phyloP scores from a whole-genome alignment of 2,329 filamentous ascomycete species.

The Lasiodiplodia gonubiensis region DNA sequence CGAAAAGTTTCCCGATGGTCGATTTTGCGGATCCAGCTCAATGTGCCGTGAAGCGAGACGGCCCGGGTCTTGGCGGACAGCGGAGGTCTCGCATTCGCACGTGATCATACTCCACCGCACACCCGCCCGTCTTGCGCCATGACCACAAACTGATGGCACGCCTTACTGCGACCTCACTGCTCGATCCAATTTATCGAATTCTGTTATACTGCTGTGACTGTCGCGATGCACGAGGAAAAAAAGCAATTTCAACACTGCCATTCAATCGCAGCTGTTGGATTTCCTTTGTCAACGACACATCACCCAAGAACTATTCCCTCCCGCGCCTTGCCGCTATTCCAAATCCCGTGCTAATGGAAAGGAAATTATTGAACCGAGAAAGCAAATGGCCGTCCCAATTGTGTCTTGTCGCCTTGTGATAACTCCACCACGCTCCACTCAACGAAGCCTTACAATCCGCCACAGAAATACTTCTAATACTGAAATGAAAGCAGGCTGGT shows the following conservation, averaged over 20 bases:
- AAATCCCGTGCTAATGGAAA: constrained; percentile 14
- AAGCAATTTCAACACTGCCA: constrained; percentile 15
- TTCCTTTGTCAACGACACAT: constrained; percentile 19
- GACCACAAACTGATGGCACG: neutral
- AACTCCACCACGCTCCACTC: constrained; percentile 12
- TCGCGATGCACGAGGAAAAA: neutral
- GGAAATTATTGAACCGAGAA: constrained; percentile 13
- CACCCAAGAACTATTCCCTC: constrained; percentile 1
- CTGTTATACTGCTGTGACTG: neutral
- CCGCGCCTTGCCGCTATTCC: constrained; percentile 24
- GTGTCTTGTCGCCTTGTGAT: constrained; percentile 3
- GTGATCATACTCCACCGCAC: neutral
- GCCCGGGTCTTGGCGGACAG: constrained; percentile 12
- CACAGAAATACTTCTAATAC: neutral
- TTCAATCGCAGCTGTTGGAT: constrained; percentile 9
- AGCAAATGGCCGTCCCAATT: constrained; percentile 22
- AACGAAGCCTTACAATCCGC: neutral
- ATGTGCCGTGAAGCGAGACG: constrained; percentile 27
- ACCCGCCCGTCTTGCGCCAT: neutral
- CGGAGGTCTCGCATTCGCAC: neutral
- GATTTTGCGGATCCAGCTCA: constrained; percentile 25
- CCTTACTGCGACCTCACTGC: neutral
- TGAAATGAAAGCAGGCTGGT: neutral
- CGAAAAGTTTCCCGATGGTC: constrained; percentile 27
- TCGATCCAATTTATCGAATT: neutral